Evolutionary conservation across 2,329 filamentous ascomycete species (phyloP).

Genomic region (Cordyceps tenuipes): DNA sequence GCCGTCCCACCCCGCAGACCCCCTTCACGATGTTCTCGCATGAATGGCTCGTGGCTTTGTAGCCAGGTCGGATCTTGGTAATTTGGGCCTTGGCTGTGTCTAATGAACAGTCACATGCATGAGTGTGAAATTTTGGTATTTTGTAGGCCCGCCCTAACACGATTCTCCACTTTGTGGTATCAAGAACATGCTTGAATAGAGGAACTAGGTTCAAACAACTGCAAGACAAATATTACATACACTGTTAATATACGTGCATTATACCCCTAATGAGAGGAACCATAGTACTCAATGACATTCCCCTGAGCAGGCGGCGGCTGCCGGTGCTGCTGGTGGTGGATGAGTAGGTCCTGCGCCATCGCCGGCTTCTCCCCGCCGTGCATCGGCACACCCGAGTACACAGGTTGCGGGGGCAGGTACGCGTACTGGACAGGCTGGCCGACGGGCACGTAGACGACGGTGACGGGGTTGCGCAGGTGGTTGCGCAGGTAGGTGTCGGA

Average conservation of each 20-base stretch:
- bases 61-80: no score
- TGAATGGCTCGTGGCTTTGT: no score
- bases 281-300: conserved; percentile 2
- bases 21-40: no score
- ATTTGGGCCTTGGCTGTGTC: no score
- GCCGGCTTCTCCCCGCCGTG: not conserved
- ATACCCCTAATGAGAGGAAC: not conserved
- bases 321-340: not conserved
- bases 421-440: not conserved
- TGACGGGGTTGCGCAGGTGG: conserved; percentile 1
- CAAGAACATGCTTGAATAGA: not conserved
- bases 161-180: not conserved
- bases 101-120: no score
- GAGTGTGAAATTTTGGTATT: no score
- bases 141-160: no score
- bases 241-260: not conserved
- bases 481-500: conserved; percentile 14
- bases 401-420: not conserved
- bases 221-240: not conserved
- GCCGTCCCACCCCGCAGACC: no score
- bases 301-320: not conserved
- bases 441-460: conserved; percentile 4
- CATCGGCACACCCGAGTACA: not conserved
- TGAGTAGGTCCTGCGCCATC: not conserved
- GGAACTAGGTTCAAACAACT: not conserved